Evolutionary conservation across 164 flowering plant genomes (phyloP), one percentile per base, ranked within the genome.

Genomic region (Akebia trifoliata): DNA sequence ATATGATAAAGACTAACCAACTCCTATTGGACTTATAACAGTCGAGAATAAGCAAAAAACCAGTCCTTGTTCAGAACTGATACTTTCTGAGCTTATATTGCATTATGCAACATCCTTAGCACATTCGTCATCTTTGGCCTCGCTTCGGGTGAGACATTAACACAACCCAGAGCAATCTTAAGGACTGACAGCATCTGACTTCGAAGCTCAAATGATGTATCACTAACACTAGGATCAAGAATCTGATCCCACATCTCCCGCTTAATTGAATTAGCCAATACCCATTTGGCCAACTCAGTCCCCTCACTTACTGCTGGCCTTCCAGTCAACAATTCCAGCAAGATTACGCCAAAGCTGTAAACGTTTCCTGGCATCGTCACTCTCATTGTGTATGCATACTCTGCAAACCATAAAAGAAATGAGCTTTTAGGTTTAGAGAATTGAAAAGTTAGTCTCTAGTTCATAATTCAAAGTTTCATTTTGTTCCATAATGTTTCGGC

Each of bases 361-460:
- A 87, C 82, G 31, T 87, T 87, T 42, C 87, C 95, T 4, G 88
- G 80, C 61, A 59, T 69, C 10, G 95, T 84, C 42, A 87, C 78
- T 65, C 87, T 65, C 87, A 87, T 83, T 17, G 89, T 84, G 76
- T 84, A 85, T n/a, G 95, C 91, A 48, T 87, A 87, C 65, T 87
- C 95, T 84, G 87, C 61, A 63, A 67, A 28, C 5, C 45, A 58
- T 14, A 46, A 8, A 46, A 35, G 7, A 25, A 46, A 35, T 4
- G 34, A 21, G 12, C 10, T 21, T 25, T 10, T 31, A 18, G 17
- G 29, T 34, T 47, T n/a, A 42, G 15, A 9, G 36, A 24, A 15
- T 46, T n/a, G n/a, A n/a, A 24, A 22, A 43, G 34, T 39, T 39
- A 43, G 43, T 17, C 42, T 44, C n/a, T n/a, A n/a, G n/a, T n/a